phyloP scores from a whole-genome alignment of 805 yeast species.

The Candida glaebosa region DNA sequence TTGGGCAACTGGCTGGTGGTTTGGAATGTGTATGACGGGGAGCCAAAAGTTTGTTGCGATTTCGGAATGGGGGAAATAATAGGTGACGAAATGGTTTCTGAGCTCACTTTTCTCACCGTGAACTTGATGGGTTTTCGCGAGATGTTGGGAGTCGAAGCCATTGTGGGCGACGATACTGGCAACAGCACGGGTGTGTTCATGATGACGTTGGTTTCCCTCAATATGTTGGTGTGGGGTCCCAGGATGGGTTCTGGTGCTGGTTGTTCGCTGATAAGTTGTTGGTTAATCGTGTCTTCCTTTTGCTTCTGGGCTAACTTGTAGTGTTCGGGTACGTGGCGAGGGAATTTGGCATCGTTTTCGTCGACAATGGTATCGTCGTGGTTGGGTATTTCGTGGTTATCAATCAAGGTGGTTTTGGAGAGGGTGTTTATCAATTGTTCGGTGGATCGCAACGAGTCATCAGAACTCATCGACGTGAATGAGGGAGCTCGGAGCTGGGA shows the following conservation, averaged over 20 bases:
- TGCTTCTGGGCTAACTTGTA: no score
- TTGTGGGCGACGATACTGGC: no score
- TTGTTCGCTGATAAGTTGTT: no score
- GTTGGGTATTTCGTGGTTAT: no score
- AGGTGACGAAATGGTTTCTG: constrained; percentile 21
- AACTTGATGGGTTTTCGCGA: constrained; percentile 27
- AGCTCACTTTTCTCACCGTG: constrained; percentile 31
- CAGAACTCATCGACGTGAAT: constrained; percentile 1
- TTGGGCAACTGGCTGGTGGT: constrained; percentile 6
- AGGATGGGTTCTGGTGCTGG: no score
- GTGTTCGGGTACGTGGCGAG: no score
- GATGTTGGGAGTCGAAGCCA: not conserved
- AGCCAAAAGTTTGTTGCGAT: not conserved
- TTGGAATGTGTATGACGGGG: constrained; percentile 2
- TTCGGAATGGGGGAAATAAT: not conserved
- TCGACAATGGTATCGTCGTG: no score
- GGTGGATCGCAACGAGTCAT: constrained; percentile 2
- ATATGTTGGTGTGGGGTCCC: no score
- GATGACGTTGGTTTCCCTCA: no score
- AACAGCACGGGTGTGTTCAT: no score
- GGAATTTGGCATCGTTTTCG: no score
- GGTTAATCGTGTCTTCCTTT: no score
- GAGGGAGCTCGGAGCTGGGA: not conserved
- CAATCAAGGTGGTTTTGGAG: constrained; percentile 2
- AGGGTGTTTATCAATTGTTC: constrained; percentile 2